A percentile compares a stretch with the other conserved stretches of the same genome.
Conservation (phyloP, 2,329 filamentous ascomycete genomes). For the Paecilomyces sp. region DNA sequence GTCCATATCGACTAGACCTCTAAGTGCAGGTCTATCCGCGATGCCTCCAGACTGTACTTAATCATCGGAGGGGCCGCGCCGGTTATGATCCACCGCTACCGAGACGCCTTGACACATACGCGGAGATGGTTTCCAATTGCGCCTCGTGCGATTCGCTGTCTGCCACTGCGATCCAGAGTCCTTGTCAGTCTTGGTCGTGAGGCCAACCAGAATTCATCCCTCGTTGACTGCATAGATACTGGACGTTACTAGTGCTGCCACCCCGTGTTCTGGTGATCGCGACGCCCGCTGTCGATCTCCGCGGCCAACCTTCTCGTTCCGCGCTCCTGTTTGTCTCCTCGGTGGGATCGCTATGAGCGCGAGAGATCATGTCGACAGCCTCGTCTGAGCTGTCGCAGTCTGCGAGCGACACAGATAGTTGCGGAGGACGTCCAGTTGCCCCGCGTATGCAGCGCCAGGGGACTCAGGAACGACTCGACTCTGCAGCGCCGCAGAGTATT, state of each 20-base stretch:
- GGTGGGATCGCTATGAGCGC: slow-evolving; percentile 6
- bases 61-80: background rate
- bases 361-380: slow-evolving; percentile 8
- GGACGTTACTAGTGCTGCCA: background rate
- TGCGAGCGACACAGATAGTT: slow-evolving; percentile 2
- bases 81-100: background rate
- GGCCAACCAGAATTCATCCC: background rate
- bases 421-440: background rate
- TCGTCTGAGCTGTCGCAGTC: slow-evolving; percentile 9
- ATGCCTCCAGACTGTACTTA: background rate
- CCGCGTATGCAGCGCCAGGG: background rate
- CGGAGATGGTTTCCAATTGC: background rate
- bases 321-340: slow-evolving; percentile 1
- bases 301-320: background rate
- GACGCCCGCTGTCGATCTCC: background rate
- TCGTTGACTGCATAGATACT: background rate
- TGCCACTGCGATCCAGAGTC: background rate
- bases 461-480: background rate
- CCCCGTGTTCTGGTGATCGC: background rate
- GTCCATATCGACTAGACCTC: slow-evolving; percentile 16
- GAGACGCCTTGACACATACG: background rate
- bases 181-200: background rate
- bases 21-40: slow-evolving; percentile 27
- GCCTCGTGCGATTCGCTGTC: background rate
- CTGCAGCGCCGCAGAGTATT: slow-evolving; percentile 14